Evolutionary conservation across 2,329 filamentous ascomycete species (phyloP).

Genomic region (Fusarium incarnatum): DNA sequence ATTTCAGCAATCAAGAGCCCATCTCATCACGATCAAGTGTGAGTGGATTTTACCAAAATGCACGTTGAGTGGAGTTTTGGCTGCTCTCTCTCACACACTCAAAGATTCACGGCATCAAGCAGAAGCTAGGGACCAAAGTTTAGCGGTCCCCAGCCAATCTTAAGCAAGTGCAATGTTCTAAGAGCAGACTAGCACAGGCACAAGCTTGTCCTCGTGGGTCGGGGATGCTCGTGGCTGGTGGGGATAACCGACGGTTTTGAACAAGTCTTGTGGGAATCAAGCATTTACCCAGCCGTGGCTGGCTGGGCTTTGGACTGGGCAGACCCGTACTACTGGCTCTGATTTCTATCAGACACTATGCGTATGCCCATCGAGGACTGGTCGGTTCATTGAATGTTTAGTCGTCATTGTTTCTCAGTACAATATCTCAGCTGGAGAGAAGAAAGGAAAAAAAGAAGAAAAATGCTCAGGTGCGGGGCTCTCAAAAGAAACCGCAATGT

Average conservation of each 20-base stretch:
- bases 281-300: conserved; percentile 23
- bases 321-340: conserved; percentile 15
- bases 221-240: conserved; percentile 37
- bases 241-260: conserved; percentile 30
- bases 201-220: conserved; percentile 28
- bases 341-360: neutral
- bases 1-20: conserved; percentile 26
- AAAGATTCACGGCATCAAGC: conserved; percentile 24
- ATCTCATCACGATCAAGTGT: conserved; percentile 38
- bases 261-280: conserved; percentile 22
- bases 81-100: conserved; percentile 16
- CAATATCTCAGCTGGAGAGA: neutral
- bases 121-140: conserved; percentile 42
- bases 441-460: conserved; percentile 1
- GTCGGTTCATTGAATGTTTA: neutral
- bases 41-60: conserved; percentile 33
- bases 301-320: conserved; percentile 19
- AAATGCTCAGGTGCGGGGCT: conserved; percentile 22
- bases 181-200: conserved; percentile 31
- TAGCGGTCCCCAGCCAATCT: conserved; percentile 34
- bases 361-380: neutral
- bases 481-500: conserved; percentile 35
- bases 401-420: neutral
- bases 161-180: conserved; percentile 20
- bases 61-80: conserved; percentile 30